These are phyloP conservation scores for Cyberlindnera euphorbiiphila DNA, from an alignment of 805 yeast species.

Conservation along the genomic window DNA sequence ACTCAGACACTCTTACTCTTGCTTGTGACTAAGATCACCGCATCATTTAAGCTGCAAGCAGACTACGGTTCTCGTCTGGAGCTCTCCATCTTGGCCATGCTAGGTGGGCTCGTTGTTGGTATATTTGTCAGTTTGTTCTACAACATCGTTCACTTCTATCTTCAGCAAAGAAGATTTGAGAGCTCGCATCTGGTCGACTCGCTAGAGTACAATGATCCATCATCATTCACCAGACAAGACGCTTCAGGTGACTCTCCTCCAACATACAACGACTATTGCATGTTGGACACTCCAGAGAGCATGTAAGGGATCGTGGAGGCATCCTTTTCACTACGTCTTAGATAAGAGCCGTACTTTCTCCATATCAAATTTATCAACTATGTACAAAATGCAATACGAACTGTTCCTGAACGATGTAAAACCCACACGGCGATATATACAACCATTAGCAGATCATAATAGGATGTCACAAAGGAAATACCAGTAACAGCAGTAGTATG, in stretches of 20 bases:
- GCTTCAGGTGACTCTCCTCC: background rate
- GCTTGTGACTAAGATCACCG: slow-evolving; percentile 5
- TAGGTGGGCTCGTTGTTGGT: slow-evolving; percentile 12
- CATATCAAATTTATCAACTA: slow-evolving; percentile 10
- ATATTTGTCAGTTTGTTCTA: slow-evolving; percentile 10
- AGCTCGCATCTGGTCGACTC: background rate
- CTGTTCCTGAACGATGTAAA: slow-evolving; percentile 1
- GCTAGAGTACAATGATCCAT: background rate
- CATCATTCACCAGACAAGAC: background rate
- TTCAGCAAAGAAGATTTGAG: background rate
- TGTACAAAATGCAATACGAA: slow-evolving; percentile 14
- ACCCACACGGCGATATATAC: slow-evolving; percentile 11
- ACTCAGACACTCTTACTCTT: slow-evolving; percentile 8
- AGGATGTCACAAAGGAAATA: background rate
- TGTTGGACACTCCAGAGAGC: slow-evolving; percentile 9
- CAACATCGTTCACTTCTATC: background rate
- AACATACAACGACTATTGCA: slow-evolving; percentile 4
- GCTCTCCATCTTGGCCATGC: slow-evolving; percentile 7
- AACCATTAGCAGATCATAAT: slow-evolving; percentile 10
- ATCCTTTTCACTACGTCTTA: background rate
- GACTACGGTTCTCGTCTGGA: slow-evolving; percentile 8
- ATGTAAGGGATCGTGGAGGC: too few relatives aligned
- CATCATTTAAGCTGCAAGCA: slow-evolving; percentile 4
- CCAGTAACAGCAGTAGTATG: slow-evolving; percentile 4
- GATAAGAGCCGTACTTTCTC: slow-evolving; percentile 1